Evolutionary conservation across 2,329 filamentous ascomycete genomes (phyloP).

Genomic region (Delphinella strobiligena): DNA sequence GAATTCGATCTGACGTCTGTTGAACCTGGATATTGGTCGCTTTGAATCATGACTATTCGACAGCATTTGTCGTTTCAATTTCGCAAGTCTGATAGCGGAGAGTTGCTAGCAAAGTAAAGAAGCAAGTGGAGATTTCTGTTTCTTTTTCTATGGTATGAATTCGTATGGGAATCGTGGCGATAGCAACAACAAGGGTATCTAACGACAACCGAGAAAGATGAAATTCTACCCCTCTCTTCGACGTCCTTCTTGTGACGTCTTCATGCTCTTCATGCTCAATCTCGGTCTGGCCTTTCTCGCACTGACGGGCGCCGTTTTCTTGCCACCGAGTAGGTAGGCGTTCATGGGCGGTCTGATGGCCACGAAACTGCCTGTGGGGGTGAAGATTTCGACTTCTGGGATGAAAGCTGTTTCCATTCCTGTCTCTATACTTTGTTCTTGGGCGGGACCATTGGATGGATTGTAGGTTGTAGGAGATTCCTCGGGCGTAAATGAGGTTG

Average conservation of each 20-base stretch:
- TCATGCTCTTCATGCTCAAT: slow-evolving; percentile 42
- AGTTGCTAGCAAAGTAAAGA: too few relatives aligned
- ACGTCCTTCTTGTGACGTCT: slow-evolving; percentile 8
- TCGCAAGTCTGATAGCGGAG: too few relatives aligned
- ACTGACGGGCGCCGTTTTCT: slow-evolving; percentile 38
- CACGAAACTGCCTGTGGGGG: slow-evolving; percentile 72
- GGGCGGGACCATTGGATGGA: background rate
- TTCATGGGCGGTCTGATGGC: slow-evolving; percentile 56
- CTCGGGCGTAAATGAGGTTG: background rate
- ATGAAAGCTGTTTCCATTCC: slow-evolving; percentile 20
- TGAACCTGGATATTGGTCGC: too few relatives aligned
- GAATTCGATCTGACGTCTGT: too few relatives aligned
- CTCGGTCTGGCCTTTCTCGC: slow-evolving; percentile 47
- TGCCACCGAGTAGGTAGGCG: slow-evolving; percentile 50
- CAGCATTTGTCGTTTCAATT: too few relatives aligned
- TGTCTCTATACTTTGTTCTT: slow-evolving; percentile 19
- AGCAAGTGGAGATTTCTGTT: too few relatives aligned
- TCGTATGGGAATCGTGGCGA: background rate
- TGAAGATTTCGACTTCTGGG: slow-evolving; percentile 74
- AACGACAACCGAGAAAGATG: too few relatives aligned
- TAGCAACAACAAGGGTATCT: background rate
- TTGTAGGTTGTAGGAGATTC: slow-evolving; percentile 1
- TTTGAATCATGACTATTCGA: too few relatives aligned
- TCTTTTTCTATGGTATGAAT: too few relatives aligned
- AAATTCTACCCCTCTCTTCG: slow-evolving; percentile 1